A percentile compares a stretch with the other conserved stretches of the same genome.
Evolutionary conservation across 495 filamentous ascomycete genomes (phyloP).

Genomic region (Aspergillus sparsus): DNA sequence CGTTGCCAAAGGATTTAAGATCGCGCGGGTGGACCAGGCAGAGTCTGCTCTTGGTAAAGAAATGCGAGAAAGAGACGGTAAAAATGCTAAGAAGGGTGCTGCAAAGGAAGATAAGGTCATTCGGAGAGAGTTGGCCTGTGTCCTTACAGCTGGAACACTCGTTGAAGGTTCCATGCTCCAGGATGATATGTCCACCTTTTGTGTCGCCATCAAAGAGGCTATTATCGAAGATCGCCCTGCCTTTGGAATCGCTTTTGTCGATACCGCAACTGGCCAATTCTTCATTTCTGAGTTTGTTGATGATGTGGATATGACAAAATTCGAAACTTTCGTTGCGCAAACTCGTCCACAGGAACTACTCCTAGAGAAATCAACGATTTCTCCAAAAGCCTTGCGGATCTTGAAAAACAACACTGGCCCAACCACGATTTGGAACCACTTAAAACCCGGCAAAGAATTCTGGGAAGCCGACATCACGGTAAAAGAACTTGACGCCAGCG

Average conservation of each 20-base stretch:
- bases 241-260: constrained; percentile 93
- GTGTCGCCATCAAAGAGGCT: constrained; percentile 92
- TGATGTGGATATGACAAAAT: constrained; percentile 92
- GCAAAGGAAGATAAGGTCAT: constrained; percentile 88
- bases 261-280: constrained; percentile 95
- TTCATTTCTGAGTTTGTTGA: constrained; percentile 88
- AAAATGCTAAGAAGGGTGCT: constrained; percentile 32
- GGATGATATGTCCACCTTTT: constrained; percentile 96
- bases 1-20: constrained; percentile 91
- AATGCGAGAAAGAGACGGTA: constrained; percentile 85
- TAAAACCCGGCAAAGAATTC: constrained; percentile 88
- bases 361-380: constrained; percentile 84
- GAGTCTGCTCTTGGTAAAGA: constrained; percentile 96
- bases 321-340: constrained; percentile 96
- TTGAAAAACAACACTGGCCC: constrained; percentile 93
- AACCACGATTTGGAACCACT: constrained; percentile 92
- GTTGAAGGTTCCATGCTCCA: constrained; percentile 97
- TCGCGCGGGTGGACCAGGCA: constrained; percentile 93
- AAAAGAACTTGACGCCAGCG: constrained; percentile 77
- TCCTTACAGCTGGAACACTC: constrained; percentile 88
- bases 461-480: constrained; percentile 81
- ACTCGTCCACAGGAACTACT: constrained; percentile 86
- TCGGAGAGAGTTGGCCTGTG: constrained; percentile 81
- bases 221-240: constrained; percentile 72
- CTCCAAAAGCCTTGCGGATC: constrained; percentile 84